Conservation (phyloP, 345 rosid species). For the Rubroshorea leprosula region DNA sequence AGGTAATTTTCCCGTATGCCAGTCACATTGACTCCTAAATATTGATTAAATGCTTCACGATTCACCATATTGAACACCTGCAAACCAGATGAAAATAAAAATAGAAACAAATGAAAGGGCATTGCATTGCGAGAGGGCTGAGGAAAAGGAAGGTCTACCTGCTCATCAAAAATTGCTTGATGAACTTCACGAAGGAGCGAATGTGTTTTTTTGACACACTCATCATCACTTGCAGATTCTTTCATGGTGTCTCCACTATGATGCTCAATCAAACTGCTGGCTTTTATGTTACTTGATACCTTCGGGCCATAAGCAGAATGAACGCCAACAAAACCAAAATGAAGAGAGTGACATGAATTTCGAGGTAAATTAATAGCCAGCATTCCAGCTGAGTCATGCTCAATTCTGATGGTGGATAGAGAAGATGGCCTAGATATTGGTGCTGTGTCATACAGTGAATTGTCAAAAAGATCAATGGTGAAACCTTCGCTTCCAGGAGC, state of each 20-base stretch:
- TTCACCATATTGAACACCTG: conserved; percentile 84
- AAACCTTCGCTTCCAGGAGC: conserved; percentile 74
- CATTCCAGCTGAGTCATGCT: conserved; percentile 89
- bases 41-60: conserved; percentile 71
- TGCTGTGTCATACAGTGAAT: conserved; percentile 44
- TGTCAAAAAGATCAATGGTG: conserved; percentile 80
- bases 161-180: conserved; percentile 79
- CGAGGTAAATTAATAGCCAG: conserved; percentile 79
- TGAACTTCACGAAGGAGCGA: conserved; percentile 66
- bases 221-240: conserved; percentile 48
- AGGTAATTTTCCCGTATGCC: conserved; percentile 81
- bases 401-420: conserved; percentile 64
- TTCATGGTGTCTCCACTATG: conserved; percentile 30
- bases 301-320: conserved; percentile 26
- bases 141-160: conserved; percentile 35
- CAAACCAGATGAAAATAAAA: conserved; percentile 21
- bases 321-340: conserved; percentile 69
- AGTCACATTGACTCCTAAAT: conserved; percentile 65
- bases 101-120: conserved; percentile 6
- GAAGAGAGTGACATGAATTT: conserved; percentile 60
- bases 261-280: conserved; percentile 19
- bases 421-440: conserved; percentile 47
- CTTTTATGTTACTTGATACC: conserved; percentile 28
- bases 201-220: conserved; percentile 59
- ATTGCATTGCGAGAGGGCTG: background rate